Percentiles rank a stretch among this genome's conserved stretches.
These are phyloP conservation scores for Aspergillus cejpii DNA, from an alignment of 2,329 filamentous ascomycete species.

Conservation along the genomic window DNA sequence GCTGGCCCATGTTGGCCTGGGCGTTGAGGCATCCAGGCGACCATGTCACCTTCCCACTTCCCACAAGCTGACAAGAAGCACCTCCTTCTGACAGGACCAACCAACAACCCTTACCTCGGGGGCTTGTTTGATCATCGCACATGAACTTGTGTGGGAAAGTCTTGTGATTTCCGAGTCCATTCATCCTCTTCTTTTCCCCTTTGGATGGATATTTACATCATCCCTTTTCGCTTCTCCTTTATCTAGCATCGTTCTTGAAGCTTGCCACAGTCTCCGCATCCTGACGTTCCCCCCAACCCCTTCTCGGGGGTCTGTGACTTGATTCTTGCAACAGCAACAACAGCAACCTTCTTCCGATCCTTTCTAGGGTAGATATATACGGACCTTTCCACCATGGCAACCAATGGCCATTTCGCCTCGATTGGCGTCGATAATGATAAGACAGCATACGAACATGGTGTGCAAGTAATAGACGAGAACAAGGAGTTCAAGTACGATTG, in stretches of 20 bases:
- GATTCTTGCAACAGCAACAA: not conserved
- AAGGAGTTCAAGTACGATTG: slow-evolving; percentile 85
- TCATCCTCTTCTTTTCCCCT: not conserved
- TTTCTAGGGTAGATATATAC: too few species aligned
- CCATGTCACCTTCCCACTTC: slow-evolving; percentile 8
- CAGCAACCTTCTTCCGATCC: not conserved
- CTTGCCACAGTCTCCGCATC: slow-evolving; percentile 11
- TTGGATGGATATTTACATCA: slow-evolving; percentile 6
- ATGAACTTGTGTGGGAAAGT: slow-evolving; percentile 1
- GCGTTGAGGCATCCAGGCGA: slow-evolving; percentile 10
- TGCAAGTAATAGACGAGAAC: slow-evolving; percentile 93
- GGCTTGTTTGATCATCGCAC: slow-evolving; percentile 1
- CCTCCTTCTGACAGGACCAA: slow-evolving; percentile 9
- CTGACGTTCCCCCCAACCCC: slow-evolving; percentile 12
- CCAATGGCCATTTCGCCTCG: slow-evolving; percentile 44
- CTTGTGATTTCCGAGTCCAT: slow-evolving; percentile 9
- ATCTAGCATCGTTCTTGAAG: slow-evolving; percentile 5
- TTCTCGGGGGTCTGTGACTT: not conserved
- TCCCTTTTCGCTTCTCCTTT: slow-evolving; percentile 2
- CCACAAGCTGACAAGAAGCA: too few species aligned
- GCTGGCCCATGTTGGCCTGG: slow-evolving; percentile 9
- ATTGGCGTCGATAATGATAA: slow-evolving; percentile 35
- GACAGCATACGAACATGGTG: slow-evolving; percentile 71
- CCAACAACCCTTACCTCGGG: slow-evolving; percentile 12
- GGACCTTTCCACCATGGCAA: slow-evolving; percentile 39